Evolutionary conservation across 2,329 filamentous ascomycete genomes (phyloP).

Genomic region (Penicillium sp.): DNA sequence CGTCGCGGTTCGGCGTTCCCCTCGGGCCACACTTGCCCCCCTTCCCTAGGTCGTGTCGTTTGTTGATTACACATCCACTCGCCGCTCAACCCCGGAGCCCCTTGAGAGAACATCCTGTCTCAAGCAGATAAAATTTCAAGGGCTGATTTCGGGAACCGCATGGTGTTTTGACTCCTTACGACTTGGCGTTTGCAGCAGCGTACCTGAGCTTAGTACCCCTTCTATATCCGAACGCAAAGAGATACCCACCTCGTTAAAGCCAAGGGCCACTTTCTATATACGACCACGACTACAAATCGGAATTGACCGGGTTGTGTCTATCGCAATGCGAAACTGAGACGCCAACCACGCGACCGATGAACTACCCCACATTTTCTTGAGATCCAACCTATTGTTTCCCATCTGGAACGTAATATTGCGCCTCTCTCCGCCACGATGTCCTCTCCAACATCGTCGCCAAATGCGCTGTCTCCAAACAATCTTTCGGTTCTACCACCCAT

Average conservation of each 20-base stretch:
- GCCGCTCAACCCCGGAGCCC: constrained; percentile 3
- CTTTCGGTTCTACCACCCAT: constrained; percentile 45
- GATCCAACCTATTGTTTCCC: constrained; percentile 21
- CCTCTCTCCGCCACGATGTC: constrained; percentile 33
- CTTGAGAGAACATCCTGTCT: constrained; percentile 1
- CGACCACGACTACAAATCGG: not conserved
- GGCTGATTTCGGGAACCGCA: not conserved
- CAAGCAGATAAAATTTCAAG: not conserved
- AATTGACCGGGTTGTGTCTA: constrained; percentile 12
- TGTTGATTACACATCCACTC: constrained; percentile 8
- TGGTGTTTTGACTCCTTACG: constrained; percentile 1
- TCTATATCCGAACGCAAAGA: constrained; percentile 5
- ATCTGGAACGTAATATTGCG: constrained; percentile 15
- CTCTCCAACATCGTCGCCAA: constrained; percentile 31
- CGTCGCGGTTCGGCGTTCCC: constrained; percentile 11
- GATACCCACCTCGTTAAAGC: constrained; percentile 1
- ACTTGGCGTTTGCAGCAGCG: constrained; percentile 8
- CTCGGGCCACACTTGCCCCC: constrained; percentile 13
- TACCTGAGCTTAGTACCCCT: not conserved
- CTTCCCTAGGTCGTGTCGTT: constrained; percentile 10
- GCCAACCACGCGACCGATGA: constrained; percentile 26
- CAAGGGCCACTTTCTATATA: not conserved
- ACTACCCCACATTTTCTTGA: constrained; percentile 19
- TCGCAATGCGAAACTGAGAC: constrained; percentile 38
- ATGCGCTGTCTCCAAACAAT: constrained; percentile 27